Percentiles rank a stretch among this genome's conserved stretches.
These are phyloP conservation scores for Dendrobium catenatum DNA, from an alignment of 106 monocot genomes.

Conservation along the genomic window DNA sequence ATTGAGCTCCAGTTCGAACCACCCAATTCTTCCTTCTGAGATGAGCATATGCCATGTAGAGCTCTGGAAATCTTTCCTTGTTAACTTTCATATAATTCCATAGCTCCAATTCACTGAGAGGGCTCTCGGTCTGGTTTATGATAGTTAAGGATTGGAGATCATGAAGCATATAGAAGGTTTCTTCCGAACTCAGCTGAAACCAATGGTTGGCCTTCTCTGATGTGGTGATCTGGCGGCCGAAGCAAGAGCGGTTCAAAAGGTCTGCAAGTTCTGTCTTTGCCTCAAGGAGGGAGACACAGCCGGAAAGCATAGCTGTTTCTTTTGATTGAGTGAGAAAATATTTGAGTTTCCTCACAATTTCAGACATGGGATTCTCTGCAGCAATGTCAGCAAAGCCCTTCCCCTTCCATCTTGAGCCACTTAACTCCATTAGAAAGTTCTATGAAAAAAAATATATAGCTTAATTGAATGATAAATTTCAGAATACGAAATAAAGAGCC, in stretches of 20 bases:
- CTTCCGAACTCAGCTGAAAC: slow-evolving; percentile 66
- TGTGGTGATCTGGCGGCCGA: slow-evolving; percentile 44
- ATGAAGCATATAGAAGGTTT: slow-evolving; percentile 59
- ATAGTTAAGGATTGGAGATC: slow-evolving; percentile 40
- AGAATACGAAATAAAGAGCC: too few species aligned
- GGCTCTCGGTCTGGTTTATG: background rate
- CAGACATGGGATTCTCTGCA: slow-evolving; percentile 56
- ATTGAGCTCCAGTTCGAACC: slow-evolving; percentile 46
- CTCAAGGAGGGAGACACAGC: slow-evolving; percentile 25
- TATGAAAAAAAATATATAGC: too few species aligned
- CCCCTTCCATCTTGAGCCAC: slow-evolving; percentile 74
- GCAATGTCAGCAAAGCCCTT: slow-evolving; percentile 45
- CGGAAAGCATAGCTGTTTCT: slow-evolving; percentile 22
- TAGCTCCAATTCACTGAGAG: slow-evolving; percentile 19
- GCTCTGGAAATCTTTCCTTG: slow-evolving; percentile 24
- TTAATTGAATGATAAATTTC: too few species aligned
- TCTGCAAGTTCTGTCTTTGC: slow-evolving; percentile 17
- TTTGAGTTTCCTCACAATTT: slow-evolving; percentile 37
- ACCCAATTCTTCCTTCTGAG: slow-evolving; percentile 75
- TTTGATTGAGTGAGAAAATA: slow-evolving; percentile 17
- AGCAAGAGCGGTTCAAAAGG: slow-evolving; percentile 41
- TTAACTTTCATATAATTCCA: slow-evolving; percentile 35
- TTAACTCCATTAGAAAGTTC: slow-evolving; percentile 22
- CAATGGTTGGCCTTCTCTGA: slow-evolving; percentile 21
- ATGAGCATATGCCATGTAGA: slow-evolving; percentile 67